Conservation (phyloP, 2,329 filamentous ascomycete genomes). For the Aspergillus neotritici region DNA sequence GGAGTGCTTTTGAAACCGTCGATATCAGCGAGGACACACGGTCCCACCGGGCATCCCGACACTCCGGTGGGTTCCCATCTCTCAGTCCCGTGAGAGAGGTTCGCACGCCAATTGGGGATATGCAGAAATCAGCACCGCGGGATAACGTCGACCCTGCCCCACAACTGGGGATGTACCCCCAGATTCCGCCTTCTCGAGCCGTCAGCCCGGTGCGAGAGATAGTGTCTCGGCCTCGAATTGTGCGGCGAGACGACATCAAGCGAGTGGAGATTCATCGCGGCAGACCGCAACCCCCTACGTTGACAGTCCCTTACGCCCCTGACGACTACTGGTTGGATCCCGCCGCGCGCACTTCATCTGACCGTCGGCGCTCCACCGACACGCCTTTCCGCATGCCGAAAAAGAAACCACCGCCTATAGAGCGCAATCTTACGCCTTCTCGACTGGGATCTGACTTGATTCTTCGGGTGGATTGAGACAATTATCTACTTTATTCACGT, state of each 20-base stretch:
- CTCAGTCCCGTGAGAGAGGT: slow-evolving; percentile 21
- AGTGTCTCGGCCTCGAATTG: slow-evolving; percentile 28
- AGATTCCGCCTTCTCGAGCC: slow-evolving; percentile 14
- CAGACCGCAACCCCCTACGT: slow-evolving; percentile 21
- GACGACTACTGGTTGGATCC: slow-evolving; percentile 27
- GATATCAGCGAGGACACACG: slow-evolving; percentile 21
- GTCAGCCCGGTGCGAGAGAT: slow-evolving; percentile 26
- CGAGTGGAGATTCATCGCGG: slow-evolving; percentile 27
- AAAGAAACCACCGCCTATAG: slow-evolving; percentile 19
- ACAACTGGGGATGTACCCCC: slow-evolving; percentile 13
- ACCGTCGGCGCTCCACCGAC: not conserved
- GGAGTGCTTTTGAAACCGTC: slow-evolving; percentile 23
- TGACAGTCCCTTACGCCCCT: slow-evolving; percentile 23
- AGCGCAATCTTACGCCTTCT: slow-evolving; percentile 29
- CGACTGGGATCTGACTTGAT: slow-evolving; percentile 28
- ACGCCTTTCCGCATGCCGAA: slow-evolving; percentile 13
- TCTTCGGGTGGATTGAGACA: slow-evolving; percentile 25
- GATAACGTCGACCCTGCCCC: too few relatives aligned
- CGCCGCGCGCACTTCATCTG: slow-evolving; percentile 2
- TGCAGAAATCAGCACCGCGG: not conserved
- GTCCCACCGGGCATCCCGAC: slow-evolving; percentile 14
- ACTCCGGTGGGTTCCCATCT: slow-evolving; percentile 15
- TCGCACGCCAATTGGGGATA: slow-evolving; percentile 13
- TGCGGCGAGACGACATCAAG: slow-evolving; percentile 29
- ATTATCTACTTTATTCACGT: not conserved